Base-by-base conservation (phyloP, 2,329 filamentous ascomycete genomes). In the Epichloe baconii region DNA sequence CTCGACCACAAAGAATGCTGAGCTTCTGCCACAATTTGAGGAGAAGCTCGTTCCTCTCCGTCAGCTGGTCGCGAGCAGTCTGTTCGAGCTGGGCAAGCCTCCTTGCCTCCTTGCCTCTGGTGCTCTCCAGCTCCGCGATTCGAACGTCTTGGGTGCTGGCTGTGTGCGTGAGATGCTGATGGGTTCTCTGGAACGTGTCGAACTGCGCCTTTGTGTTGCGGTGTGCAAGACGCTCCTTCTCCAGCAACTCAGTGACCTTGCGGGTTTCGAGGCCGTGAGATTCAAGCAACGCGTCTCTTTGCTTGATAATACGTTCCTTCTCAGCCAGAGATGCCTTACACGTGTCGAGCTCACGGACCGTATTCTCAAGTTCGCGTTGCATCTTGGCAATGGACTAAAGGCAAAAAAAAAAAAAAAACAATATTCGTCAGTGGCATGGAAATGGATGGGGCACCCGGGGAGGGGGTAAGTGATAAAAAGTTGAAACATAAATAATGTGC, bases 21-120 rank as follows among this genome's bases (percentile, higher is more conserved):
- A 98, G 76, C 44, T 86, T 80, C 56, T 91, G 91, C 93, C 93
- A 98, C 5, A 97, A 72, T n/a, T 82, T 77, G 21, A 96, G 78
- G 17, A 97, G 76, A 49, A 98, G 74, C 54, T 87, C 85, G 68
- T 97, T 96, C 51, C 93, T 83, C 68, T 97, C 93, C 43, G 78
- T 79, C 40, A 97, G 77, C 68, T 97, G 89, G 49, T 96, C 90
- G 58, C 85, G 86, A 67, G 88, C 86, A 52, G 83, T 80, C 56
- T 82, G 76, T 67, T 98, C 93, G 7, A 96, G 76, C 49, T 78
- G 75, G 1, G 81, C 74, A 55, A 94, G 79, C 58, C 82, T 86
- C 62, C 85, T 84, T 84, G 62, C 86, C 64, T 96, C 89, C 50
- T 86, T 79, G 50, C 78, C 82, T 52, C 86, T 83, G 19, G 80